Evolutionary conservation across 225 moss, liverwort and hornwort genomes (phyloP).

Genomic region (Bryoerythrophyllum caledonicum): DNA sequence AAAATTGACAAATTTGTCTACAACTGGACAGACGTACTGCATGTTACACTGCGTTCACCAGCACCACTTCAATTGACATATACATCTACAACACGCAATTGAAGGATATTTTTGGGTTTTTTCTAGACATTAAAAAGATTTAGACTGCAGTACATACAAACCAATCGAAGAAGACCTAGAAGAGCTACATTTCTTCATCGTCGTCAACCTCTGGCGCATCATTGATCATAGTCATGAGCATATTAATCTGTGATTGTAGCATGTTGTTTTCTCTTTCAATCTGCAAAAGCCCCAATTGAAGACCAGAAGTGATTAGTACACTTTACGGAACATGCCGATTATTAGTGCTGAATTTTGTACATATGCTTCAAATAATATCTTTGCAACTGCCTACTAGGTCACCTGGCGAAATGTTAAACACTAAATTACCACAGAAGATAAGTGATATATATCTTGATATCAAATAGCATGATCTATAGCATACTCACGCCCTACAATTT

Average conservation of each 20-base stretch:
- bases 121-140: conserved; percentile 23
- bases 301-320: neutral
- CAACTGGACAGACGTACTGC: conserved; percentile 37
- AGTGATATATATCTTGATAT: neutral
- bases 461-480: neutral
- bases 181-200: conserved; percentile 58
- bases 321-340: neutral
- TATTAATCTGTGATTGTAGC: conserved; percentile 87
- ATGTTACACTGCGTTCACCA: conserved; percentile 35
- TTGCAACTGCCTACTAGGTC: neutral
- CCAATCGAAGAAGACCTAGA: conserved; percentile 25
- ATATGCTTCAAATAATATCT: neutral
- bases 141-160: conserved; percentile 39
- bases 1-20: conserved; percentile 46
- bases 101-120: conserved; percentile 37
- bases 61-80: conserved; percentile 52
- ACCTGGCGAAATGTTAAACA: neutral
- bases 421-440: neutral
- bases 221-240: conserved; percentile 94
- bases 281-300: conserved; percentile 37
- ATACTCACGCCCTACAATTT: neutral
- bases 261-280: conserved; percentile 82
- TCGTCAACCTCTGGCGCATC: conserved; percentile 76
- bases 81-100: conserved; percentile 53
- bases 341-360: neutral